phyloP scores from a whole-genome alignment of 2,329 filamentous ascomycete species.

The Bipolaris victoriae region DNA sequence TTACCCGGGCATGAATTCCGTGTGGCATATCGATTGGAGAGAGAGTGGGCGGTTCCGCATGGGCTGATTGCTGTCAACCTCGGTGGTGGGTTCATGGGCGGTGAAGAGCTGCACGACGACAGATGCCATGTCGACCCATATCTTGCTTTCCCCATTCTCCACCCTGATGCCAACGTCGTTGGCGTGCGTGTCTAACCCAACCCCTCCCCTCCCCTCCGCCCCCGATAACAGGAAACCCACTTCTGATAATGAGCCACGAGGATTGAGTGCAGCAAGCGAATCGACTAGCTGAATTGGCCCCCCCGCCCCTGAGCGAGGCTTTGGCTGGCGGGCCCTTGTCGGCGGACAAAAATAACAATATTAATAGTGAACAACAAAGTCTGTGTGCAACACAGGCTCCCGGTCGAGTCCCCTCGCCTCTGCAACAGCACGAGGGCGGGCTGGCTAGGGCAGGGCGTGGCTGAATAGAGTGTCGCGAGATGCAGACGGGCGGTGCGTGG shows the following conservation, averaged over 20 bases:
- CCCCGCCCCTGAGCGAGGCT: background rate
- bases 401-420: too few species aligned
- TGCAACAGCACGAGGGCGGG: background rate
- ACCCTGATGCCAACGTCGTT: background rate
- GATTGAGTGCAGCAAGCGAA: background rate
- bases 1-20: background rate
- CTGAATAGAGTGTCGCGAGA: slow-evolving; percentile 1
- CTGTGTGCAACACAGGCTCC: background rate
- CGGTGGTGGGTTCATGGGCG: slow-evolving; percentile 5
- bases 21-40: background rate
- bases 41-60: background rate
- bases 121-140: background rate
- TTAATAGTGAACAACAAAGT: background rate
- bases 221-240: background rate
- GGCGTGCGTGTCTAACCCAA: background rate
- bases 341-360: background rate
- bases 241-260: background rate
- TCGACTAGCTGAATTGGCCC: background rate
- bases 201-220: background rate
- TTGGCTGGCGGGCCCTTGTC: background rate
- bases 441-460: background rate
- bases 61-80: slow-evolving; percentile 3
- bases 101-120: slow-evolving; percentile 1
- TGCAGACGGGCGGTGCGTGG: background rate
- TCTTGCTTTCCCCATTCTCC: background rate